Evolutionary conservation across 345 rosid species (phyloP).

Genomic region (Rhizophora mangle): DNA sequence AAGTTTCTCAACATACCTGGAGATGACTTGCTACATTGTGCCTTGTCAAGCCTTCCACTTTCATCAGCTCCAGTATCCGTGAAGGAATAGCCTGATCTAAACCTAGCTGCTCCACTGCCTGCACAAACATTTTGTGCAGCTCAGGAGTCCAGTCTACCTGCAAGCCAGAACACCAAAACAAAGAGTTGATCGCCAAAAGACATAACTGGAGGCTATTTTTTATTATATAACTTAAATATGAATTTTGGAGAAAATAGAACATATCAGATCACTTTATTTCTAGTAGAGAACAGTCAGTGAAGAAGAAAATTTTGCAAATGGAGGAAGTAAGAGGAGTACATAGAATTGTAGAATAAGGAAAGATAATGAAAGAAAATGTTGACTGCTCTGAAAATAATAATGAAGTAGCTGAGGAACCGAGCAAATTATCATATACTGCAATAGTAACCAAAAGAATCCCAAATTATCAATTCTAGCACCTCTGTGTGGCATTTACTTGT

Average conservation of each 20-base stretch:
- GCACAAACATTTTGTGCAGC: slow-evolving; percentile 84
- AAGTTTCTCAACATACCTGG: slow-evolving; percentile 52
- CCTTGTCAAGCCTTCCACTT: slow-evolving; percentile 85
- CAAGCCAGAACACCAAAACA: slow-evolving; percentile 12
- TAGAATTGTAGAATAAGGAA: neutral
- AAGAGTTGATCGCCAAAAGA: neutral
- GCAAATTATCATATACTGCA: neutral
- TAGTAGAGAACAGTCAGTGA: no score
- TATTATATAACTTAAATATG: neutral
- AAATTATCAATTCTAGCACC: neutral
- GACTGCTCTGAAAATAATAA: neutral
- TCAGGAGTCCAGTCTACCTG: slow-evolving; percentile 97
- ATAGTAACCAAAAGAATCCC: neutral
- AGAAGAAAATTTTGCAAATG: no score
- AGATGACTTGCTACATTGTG: slow-evolving; percentile 98
- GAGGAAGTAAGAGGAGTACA: neutral
- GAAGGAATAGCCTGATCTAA: slow-evolving; percentile 96
- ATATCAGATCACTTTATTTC: no score
- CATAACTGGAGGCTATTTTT: neutral
- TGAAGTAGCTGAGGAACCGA: neutral
- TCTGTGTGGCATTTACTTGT: neutral
- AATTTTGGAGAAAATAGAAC: no score
- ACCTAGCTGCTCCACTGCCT: slow-evolving; percentile 87
- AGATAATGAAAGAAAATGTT: neutral
- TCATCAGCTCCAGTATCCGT: slow-evolving; percentile 88